A percentile compares a stretch with the other conserved stretches of the same genome.
Conservation (phyloP, 2,329 filamentous ascomycete species). For the Apiospora koreana region DNA sequence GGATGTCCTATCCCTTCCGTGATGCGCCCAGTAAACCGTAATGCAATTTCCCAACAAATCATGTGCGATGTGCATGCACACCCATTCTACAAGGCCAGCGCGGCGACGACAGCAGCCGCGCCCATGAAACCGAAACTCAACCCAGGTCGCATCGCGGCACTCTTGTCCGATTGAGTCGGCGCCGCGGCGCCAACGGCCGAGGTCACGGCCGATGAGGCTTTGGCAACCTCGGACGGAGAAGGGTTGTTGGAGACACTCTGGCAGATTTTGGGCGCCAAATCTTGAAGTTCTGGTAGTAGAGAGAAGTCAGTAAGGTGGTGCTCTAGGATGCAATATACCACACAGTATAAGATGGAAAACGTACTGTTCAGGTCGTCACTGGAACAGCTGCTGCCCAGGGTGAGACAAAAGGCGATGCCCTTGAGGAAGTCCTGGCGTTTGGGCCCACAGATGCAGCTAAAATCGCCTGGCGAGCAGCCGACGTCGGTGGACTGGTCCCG, state of each 20-base stretch:
- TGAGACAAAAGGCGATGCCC: constrained; percentile 24
- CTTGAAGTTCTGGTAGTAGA: constrained; percentile 18
- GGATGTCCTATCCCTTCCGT: not conserved
- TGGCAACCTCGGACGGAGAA: constrained; percentile 27
- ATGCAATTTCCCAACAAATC: not conserved
- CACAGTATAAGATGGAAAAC: constrained; percentile 8
- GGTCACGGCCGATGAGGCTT: constrained; percentile 30
- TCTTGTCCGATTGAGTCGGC: constrained; percentile 18
- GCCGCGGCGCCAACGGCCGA: constrained; percentile 23
- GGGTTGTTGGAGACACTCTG: constrained; percentile 24
- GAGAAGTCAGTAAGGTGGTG: not conserved
- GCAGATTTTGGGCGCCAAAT: constrained; percentile 30
- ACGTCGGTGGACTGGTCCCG: constrained; percentile 22
- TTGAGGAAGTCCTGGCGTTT: constrained; percentile 26
- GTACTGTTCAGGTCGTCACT: constrained; percentile 27
- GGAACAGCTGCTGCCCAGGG: constrained; percentile 19
- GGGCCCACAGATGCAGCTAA: constrained; percentile 29
- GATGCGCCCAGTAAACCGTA: not conserved
- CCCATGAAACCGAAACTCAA: constrained; percentile 30
- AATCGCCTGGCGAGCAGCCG: constrained; percentile 28
- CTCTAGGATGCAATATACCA: not conserved
- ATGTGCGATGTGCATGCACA: not conserved
- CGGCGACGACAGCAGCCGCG: constrained; percentile 23
- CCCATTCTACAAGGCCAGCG: constrained; percentile 25
- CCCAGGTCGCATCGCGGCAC: constrained; percentile 26